These are phyloP conservation scores for Macrolepiota albuminosa DNA, from an alignment of 768 basidiomycete species.

Conservation along the genomic window DNA sequence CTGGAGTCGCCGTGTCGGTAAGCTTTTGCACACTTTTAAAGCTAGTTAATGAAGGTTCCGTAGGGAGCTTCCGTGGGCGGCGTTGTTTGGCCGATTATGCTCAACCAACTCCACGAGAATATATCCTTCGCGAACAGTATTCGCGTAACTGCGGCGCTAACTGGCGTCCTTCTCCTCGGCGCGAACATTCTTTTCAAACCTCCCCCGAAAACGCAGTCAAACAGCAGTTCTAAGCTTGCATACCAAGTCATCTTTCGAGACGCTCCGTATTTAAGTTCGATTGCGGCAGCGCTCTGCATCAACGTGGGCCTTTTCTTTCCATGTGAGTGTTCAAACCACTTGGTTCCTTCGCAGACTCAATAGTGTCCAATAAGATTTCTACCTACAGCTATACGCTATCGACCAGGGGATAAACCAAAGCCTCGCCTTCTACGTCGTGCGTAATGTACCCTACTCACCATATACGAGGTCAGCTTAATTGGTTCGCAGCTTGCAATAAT, in stretches of 20 bases:
- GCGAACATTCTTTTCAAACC: conserved; percentile 29
- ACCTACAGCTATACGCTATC: conserved; percentile 47
- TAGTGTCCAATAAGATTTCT: conserved; percentile 36
- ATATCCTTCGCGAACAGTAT: conserved; percentile 31
- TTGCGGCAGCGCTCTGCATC: conserved; percentile 17
- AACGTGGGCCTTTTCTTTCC: conserved; percentile 52
- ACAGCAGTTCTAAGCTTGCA: conserved; percentile 14
- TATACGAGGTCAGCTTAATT: background rate
- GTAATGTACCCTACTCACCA: conserved; percentile 13
- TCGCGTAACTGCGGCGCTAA: conserved; percentile 29
- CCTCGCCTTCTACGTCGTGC: conserved; percentile 45
- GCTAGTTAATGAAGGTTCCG: background rate
- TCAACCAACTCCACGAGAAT: conserved; percentile 28
- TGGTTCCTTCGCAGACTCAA: conserved; percentile 17
- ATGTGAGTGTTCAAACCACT: conserved; percentile 27
- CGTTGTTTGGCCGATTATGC: conserved; percentile 46
- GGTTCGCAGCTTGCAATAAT: conserved; percentile 40
- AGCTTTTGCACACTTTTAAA: conserved; percentile 19
- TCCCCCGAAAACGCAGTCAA: conserved; percentile 5
- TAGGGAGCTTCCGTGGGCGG: conserved; percentile 46
- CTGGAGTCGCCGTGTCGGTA: conserved; percentile 37
- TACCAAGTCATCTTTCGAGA: conserved; percentile 31
- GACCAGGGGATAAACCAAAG: conserved; percentile 33
- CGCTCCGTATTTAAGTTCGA: conserved; percentile 27
- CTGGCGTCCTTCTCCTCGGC: conserved; percentile 25